These are phyloP conservation scores for Peterozyma xylosa DNA, from an alignment of 805 yeast genomes.

Conservation along the genomic window DNA sequence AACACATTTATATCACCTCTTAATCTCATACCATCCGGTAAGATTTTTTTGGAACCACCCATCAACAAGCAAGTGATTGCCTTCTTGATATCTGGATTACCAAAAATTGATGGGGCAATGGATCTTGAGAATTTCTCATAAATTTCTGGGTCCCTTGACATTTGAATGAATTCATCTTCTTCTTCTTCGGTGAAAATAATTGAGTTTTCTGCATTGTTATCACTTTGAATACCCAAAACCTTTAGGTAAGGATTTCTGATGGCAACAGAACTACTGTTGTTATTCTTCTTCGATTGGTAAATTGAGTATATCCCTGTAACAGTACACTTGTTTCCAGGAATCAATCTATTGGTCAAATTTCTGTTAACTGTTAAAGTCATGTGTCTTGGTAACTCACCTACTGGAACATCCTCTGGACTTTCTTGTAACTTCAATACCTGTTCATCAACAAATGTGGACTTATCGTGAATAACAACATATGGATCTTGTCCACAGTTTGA, in stretches of 20 bases:
- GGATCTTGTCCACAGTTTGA: conserved; percentile 86
- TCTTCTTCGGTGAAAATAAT: conserved; percentile 81
- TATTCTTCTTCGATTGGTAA: conserved; percentile 62
- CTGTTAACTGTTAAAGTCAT: conserved; percentile 83
- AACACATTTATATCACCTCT: conserved; percentile 96
- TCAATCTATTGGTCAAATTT: conserved; percentile 79
- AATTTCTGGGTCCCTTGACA: conserved; percentile 78
- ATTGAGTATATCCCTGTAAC: conserved; percentile 90
- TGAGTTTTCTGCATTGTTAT: conserved; percentile 51
- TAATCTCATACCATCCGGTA: conserved; percentile 94
- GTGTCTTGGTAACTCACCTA: conserved; percentile 98
- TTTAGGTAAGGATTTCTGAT: conserved; percentile 88
- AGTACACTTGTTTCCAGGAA: conserved; percentile 94
- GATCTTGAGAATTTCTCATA: conserved; percentile 81
- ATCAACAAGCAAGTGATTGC: conserved; percentile 86
- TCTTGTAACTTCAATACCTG: conserved; percentile 92
- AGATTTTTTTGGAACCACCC: conserved; percentile 88
- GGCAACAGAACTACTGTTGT: conserved; percentile 56
- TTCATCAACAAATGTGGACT: conserved; percentile 89
- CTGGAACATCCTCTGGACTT: conserved; percentile 97
- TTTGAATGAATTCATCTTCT: conserved; percentile 79
- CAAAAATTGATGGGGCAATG: conserved; percentile 96
- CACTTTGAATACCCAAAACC: conserved; percentile 81
- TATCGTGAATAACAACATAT: conserved; percentile 87
- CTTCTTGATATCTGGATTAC: conserved; percentile 86